phyloP scores from a whole-genome alignment of 192 early-diverging fungal species.

The Backusella luteola region DNA sequence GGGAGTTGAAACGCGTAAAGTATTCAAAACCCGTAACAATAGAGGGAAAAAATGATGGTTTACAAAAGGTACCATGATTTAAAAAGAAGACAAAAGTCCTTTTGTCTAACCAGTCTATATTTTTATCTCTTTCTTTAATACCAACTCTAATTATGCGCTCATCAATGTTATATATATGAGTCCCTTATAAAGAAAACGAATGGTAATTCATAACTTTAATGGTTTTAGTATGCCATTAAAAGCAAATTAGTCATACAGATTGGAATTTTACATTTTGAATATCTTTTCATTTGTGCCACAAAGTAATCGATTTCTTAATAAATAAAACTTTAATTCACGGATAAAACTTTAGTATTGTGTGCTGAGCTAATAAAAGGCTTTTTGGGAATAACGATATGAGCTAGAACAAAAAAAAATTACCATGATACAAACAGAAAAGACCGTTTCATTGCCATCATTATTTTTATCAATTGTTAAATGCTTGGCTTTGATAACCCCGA shows the following conservation, averaged over 20 bases:
- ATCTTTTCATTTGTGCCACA: neutral
- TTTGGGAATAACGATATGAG: neutral
- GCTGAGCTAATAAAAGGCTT: neutral
- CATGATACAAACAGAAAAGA: neutral
- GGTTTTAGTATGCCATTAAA: neutral
- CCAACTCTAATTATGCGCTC: neutral
- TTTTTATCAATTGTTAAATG: neutral
- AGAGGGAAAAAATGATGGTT: neutral
- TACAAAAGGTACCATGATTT: too few species aligned
- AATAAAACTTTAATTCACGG: neutral
- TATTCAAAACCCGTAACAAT: neutral
- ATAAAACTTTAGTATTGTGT: neutral
- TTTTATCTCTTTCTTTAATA: neutral
- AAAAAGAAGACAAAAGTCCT: neutral
- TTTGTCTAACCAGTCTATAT: neutral
- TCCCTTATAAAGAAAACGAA: too few species aligned
- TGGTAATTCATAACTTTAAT: too few species aligned
- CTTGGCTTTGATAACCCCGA: neutral
- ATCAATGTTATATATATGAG: neutral
- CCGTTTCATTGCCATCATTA: neutral
- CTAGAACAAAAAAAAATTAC: neutral
- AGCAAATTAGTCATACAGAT: neutral
- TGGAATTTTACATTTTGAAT: neutral
- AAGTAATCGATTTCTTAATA: neutral
- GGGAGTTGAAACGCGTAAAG: neutral